Percentiles rank a stretch among this genome's conserved stretches.
phyloP scores from a whole-genome alignment of 768 basidiomycete species.

The Hysterangium stoloniferum region DNA sequence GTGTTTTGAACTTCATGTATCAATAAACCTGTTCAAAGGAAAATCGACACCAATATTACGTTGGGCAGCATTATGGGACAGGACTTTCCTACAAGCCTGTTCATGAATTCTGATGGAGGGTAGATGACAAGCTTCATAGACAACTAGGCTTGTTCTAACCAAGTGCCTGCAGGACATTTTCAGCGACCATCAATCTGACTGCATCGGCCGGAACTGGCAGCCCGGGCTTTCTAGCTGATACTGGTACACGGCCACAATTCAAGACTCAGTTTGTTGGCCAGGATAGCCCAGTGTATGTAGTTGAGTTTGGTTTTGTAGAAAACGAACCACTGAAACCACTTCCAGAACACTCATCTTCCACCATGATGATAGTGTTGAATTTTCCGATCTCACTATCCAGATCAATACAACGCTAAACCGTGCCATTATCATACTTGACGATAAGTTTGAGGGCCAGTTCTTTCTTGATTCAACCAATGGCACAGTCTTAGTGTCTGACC shows the following conservation, averaged over 20 bases:
- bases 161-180: not conserved
- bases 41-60: conserved; percentile 7
- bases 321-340: not conserved
- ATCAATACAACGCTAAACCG: conserved; percentile 9
- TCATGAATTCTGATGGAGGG: conserved; percentile 6
- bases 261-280: not conserved
- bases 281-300: conserved; percentile 6
- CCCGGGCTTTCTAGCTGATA: not conserved
- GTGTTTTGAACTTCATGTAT: not conserved
- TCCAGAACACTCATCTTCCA: conserved; percentile 7
- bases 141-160: not conserved
- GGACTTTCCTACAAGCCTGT: conserved; percentile 6
- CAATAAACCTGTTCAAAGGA: not conserved
- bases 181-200: conserved; percentile 5
- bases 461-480: conserved; percentile 4
- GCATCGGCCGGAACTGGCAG: not conserved
- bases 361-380: conserved; percentile 5
- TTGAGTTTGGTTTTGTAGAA: not conserved
- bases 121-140: not conserved
- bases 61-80: not conserved
- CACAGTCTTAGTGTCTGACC: conserved; percentile 5
- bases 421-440: conserved; percentile 6
- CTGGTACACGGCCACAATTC: not conserved
- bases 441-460: conserved; percentile 7
- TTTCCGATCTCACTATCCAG: conserved; percentile 5